Evolutionary conservation across 495 filamentous ascomycete species (phyloP).

Genomic region (Neurospora sp.): DNA sequence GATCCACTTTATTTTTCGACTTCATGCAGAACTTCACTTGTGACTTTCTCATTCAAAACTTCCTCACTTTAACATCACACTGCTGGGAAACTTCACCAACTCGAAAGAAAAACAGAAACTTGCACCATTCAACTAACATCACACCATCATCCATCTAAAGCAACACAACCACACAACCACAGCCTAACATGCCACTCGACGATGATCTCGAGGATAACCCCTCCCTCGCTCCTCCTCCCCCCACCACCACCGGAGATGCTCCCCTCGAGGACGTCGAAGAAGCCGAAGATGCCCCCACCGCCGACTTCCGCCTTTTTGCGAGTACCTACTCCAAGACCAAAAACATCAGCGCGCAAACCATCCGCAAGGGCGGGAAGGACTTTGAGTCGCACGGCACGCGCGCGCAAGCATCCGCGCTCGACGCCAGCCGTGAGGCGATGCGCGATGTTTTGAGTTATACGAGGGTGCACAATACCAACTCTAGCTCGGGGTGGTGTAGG

Average conservation of each 20-base stretch:
- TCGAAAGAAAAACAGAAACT: not conserved
- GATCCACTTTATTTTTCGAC: not conserved
- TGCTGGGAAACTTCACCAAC: not conserved
- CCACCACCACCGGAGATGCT: not conserved
- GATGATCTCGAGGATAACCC: constrained; percentile 31
- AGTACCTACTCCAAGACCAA: constrained; percentile 39
- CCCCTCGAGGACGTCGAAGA: constrained; percentile 41
- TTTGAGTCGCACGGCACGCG: constrained; percentile 87
- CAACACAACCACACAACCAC: not conserved
- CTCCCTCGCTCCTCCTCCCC: constrained; percentile 1
- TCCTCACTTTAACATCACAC: not conserved
- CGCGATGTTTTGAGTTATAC: constrained; percentile 70
- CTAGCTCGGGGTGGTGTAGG: constrained; percentile 38
- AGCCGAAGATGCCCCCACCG: constrained; percentile 54
- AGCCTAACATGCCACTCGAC: constrained; percentile 29
- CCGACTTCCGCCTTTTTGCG: constrained; percentile 75
- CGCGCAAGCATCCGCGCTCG: constrained; percentile 64
- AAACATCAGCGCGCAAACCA: constrained; percentile 31
- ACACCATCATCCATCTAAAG: not conserved
- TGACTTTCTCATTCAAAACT: not conserved
- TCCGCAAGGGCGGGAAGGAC: constrained; percentile 74
- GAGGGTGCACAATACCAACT: constrained; percentile 44
- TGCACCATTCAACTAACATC: not conserved
- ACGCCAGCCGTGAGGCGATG: constrained; percentile 80
- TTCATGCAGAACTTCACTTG: constrained; percentile 3